A percentile compares a stretch with the other conserved stretches of the same genome.
These are phyloP conservation scores for Naganishia sp. DNA, from an alignment of 1,284 basidiomycete species.

Conservation along the genomic window DNA sequence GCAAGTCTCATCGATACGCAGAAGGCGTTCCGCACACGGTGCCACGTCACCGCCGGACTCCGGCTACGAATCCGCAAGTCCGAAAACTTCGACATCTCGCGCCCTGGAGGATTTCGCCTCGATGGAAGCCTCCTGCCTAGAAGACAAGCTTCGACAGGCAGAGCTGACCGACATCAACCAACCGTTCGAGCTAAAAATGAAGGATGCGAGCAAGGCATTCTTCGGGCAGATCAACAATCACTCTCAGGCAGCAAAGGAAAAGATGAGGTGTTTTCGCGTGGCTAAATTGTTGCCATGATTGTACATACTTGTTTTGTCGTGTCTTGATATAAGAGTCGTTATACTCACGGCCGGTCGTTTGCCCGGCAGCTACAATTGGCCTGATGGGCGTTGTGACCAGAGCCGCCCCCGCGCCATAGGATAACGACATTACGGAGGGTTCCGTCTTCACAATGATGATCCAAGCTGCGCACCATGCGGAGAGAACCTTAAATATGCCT, in stretches of 20 bases:
- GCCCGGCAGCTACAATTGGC: too few relatives aligned
- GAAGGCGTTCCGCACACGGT: constrained; percentile 3
- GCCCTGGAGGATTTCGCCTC: constrained; percentile 14
- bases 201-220: constrained; percentile 67
- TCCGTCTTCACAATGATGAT: too few relatives aligned
- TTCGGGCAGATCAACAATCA: constrained; percentile 72
- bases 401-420: too few relatives aligned
- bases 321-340: too few relatives aligned
- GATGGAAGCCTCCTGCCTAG: background rate
- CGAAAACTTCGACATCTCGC: constrained; percentile 16
- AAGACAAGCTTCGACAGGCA: constrained; percentile 16
- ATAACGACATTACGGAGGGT: too few relatives aligned
- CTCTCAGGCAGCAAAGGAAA: constrained; percentile 62
- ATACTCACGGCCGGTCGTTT: too few relatives aligned
- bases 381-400: too few relatives aligned
- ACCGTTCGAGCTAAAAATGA: constrained; percentile 41
- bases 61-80: constrained; percentile 39
- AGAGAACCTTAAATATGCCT: too few relatives aligned
- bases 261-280: constrained; percentile 60
- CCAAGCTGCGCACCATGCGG: too few relatives aligned
- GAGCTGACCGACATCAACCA: background rate
- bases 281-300: constrained; percentile 51
- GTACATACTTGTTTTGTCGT: too few relatives aligned
- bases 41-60: constrained; percentile 36
- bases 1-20: constrained; percentile 1